A percentile compares a stretch with the other conserved stretches of the same genome.
phyloP scores from a whole-genome alignment of 2,329 filamentous ascomycete genomes.

The Stemphylium lycopersici region DNA sequence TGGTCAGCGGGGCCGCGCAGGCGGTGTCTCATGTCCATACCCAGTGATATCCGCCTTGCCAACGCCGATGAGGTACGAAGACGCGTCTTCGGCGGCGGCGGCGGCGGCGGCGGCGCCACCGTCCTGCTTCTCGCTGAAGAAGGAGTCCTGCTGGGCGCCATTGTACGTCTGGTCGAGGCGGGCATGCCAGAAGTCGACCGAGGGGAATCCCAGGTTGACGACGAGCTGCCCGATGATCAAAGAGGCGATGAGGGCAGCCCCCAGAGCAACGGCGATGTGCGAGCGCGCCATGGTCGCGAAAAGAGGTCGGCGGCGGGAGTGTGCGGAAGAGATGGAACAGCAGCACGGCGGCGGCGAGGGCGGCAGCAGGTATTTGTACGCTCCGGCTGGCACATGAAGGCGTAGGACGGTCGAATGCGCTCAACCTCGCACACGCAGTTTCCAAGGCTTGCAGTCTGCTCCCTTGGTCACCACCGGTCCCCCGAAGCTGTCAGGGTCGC shows the following conservation, averaged over 20 bases:
- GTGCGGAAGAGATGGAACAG: constrained; percentile 9
- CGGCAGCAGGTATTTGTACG: constrained; percentile 4
- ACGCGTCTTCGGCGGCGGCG: constrained; percentile 45
- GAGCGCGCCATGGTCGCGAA: constrained; percentile 47
- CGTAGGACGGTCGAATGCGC: constrained; percentile 1
- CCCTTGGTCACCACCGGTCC: background rate
- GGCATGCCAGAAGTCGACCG: constrained; percentile 47
- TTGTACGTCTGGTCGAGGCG: constrained; percentile 30
- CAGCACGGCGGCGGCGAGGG: constrained; percentile 11
- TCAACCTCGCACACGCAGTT: background rate
- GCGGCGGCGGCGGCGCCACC: constrained; percentile 26
- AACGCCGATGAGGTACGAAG: constrained; percentile 68
- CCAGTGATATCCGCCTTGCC: constrained; percentile 77
- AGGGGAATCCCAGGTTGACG: constrained; percentile 42
- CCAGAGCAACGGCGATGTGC: constrained; percentile 47
- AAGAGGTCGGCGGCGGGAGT: constrained; percentile 27
- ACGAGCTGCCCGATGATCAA: constrained; percentile 46
- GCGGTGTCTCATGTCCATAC: constrained; percentile 44
- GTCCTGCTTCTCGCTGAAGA: constrained; percentile 38
- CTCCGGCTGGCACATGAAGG: constrained; percentile 6
- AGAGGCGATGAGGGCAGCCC: constrained; percentile 41
- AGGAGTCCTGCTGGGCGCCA: constrained; percentile 31
- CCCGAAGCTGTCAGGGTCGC: background rate
- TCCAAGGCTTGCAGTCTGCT: background rate
- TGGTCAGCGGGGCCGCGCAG: constrained; percentile 15